Evolutionary conservation across 1,284 basidiomycete genomes (phyloP).

Genomic region (Vanrija sp.): DNA sequence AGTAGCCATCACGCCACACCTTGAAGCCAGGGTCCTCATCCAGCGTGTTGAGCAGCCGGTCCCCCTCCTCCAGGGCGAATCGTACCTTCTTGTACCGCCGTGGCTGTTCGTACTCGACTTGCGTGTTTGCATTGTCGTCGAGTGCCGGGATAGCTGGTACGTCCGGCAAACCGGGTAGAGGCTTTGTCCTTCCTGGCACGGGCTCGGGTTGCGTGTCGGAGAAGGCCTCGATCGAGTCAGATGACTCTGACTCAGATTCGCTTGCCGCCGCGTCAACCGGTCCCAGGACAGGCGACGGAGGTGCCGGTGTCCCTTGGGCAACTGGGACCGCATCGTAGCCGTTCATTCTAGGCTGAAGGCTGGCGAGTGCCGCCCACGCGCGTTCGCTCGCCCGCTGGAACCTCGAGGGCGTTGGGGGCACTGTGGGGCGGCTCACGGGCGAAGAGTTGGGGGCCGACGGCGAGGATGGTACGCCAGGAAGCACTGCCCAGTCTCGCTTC

Average conservation of each 20-base stretch:
- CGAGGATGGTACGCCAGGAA: too few relatives aligned
- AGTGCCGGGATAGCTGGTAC: not conserved
- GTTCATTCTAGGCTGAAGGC: not conserved
- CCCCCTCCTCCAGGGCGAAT: slow-evolving; percentile 15
- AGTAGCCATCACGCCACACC: slow-evolving; percentile 35
- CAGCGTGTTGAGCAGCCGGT: too few relatives aligned
- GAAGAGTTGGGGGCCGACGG: too few relatives aligned
- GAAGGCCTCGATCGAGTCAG: slow-evolving; percentile 6
- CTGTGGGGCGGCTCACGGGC: too few relatives aligned
- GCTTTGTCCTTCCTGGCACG: not conserved
- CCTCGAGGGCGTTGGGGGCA: not conserved
- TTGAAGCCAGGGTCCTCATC: slow-evolving; percentile 28
- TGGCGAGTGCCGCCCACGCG: slow-evolving; percentile 4
- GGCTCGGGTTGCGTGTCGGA: not conserved
- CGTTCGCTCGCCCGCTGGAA: slow-evolving; percentile 7
- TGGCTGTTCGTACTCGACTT: not conserved
- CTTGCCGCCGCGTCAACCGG: not conserved
- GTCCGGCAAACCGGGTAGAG: too few relatives aligned
- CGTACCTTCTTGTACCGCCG: slow-evolving; percentile 10
- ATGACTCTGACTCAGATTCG: not conserved
- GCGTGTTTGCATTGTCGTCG: not conserved
- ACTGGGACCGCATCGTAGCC: not conserved
- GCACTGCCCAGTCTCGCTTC: too few relatives aligned
- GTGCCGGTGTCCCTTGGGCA: not conserved
- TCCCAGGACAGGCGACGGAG: not conserved